phyloP scores from a whole-genome alignment of 371 early-diverging fungal species.

The Modicella reniformis region DNA sequence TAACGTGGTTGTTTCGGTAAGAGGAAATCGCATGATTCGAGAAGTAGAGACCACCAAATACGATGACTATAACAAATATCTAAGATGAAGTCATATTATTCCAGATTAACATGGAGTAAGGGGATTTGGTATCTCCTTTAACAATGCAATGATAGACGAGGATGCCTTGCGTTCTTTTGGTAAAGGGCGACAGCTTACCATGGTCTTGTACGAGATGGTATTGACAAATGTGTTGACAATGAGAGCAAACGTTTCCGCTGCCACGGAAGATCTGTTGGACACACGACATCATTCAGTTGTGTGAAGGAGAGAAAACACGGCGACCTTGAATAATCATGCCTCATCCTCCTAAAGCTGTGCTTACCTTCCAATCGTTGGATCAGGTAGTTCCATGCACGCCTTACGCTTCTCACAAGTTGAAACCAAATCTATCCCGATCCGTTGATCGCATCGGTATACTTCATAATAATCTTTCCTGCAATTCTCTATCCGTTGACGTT shows the following conservation, averaged over 20 bases:
- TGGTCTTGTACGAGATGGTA: constrained; percentile 42
- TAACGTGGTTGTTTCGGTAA: constrained; percentile 38
- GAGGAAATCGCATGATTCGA: constrained; percentile 44
- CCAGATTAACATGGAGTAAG: no score
- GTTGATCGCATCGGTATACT: not conserved
- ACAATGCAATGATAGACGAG: no score
- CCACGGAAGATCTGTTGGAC: constrained; percentile 21
- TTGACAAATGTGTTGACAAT: constrained; percentile 45
- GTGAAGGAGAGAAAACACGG: not conserved
- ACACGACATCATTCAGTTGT: not conserved
- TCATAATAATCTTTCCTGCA: constrained; percentile 16
- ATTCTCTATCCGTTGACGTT: not conserved
- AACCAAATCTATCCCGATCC: not conserved
- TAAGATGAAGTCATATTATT: constrained; percentile 5
- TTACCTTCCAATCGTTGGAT: constrained; percentile 31
- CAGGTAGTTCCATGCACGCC: constrained; percentile 8
- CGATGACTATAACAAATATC: constrained; percentile 36
- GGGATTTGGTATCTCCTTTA: no score
- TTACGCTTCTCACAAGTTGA: not conserved
- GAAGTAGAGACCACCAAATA: constrained; percentile 40
- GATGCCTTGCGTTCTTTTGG: no score
- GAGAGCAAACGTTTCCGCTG: constrained; percentile 40
- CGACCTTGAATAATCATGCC: not conserved
- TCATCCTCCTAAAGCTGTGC: not conserved
- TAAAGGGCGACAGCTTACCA: constrained; percentile 26